These are phyloP conservation scores for Coprinopsis sp. DNA, from an alignment of 768 basidiomycete species.

Conservation along the genomic window DNA sequence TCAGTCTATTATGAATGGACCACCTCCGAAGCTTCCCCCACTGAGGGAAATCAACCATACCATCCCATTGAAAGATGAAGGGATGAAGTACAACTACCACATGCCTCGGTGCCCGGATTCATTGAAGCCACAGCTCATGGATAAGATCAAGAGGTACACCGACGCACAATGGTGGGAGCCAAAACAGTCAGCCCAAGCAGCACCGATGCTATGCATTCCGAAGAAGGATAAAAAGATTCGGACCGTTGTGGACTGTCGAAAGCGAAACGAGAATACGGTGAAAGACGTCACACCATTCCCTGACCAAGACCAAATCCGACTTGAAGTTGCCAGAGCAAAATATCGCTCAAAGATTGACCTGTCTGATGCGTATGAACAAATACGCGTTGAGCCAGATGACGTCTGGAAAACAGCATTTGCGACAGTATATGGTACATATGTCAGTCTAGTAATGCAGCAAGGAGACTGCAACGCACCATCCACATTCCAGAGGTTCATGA, in stretches of 20 bases:
- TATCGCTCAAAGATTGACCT: conserved; percentile 37
- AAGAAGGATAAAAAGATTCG: conserved; percentile 21
- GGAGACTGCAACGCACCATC: conserved; percentile 42
- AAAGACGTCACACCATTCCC: conserved; percentile 38
- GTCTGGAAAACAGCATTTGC: conserved; percentile 30
- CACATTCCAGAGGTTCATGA: conserved; percentile 44
- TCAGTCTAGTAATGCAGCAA: conserved; percentile 38
- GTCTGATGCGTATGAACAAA: conserved; percentile 40
- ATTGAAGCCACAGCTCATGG: not conserved
- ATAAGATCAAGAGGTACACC: not conserved
- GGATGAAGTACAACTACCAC: not conserved
- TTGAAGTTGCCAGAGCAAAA: conserved; percentile 28
- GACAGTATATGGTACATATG: conserved; percentile 32
- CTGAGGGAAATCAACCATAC: not conserved
- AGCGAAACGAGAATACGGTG: conserved; percentile 35
- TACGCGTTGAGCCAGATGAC: conserved; percentile 26
- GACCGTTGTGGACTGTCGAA: conserved; percentile 31
- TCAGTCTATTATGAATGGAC: too few species aligned
- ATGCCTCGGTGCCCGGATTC: not conserved
- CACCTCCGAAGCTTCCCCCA: too few species aligned
- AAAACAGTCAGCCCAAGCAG: too few species aligned
- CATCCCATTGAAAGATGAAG: not conserved
- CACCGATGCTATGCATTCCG: conserved; percentile 32
- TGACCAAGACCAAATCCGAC: conserved; percentile 29
- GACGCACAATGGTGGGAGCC: not conserved